Conservation (phyloP, 2,329 filamentous ascomycete genomes). For the Hansfordia pulvinata region DNA sequence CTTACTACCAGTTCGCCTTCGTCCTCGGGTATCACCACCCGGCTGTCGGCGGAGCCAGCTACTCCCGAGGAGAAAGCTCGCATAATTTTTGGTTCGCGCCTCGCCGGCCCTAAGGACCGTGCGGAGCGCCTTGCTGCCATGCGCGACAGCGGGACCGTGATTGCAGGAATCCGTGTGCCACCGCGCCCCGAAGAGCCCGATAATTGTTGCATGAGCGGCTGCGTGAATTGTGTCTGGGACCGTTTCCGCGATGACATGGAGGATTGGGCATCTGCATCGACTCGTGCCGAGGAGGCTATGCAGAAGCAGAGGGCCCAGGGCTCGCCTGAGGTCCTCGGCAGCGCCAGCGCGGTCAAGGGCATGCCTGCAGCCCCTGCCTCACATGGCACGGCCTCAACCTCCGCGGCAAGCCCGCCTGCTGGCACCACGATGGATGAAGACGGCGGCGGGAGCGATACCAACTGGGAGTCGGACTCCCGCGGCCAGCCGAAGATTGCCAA, state of each 20-base stretch:
- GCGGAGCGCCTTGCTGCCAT: conserved; percentile 45
- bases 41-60: conserved; percentile 23
- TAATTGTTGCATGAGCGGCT: conserved; percentile 98
- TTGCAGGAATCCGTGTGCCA: conserved; percentile 74
- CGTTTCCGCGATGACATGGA: conserved; percentile 83
- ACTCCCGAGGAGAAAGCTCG: conserved; percentile 40
- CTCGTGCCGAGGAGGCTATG: conserved; percentile 46
- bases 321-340: conserved; percentile 3
- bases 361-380: conserved; percentile 10
- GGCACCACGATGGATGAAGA: conserved; percentile 63
- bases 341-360: conserved; percentile 4
- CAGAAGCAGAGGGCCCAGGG: conserved; percentile 18
- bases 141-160: conserved; percentile 41
- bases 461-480: conserved; percentile 38
- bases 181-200: conserved; percentile 81
- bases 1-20: conserved; percentile 14
- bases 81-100: conserved; percentile 70
- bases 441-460: conserved; percentile 59
- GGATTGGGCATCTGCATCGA: conserved; percentile 59
- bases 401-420: too few relatives aligned
- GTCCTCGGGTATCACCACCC: conserved; percentile 17
- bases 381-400: too few relatives aligned
- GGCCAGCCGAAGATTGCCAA: conserved; percentile 27
- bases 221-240: conserved; percentile 96
- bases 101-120: conserved; percentile 60